Conservation (phyloP, 352 stramenopile genomes). For the Globisporangium rhizosaccharum region DNA sequence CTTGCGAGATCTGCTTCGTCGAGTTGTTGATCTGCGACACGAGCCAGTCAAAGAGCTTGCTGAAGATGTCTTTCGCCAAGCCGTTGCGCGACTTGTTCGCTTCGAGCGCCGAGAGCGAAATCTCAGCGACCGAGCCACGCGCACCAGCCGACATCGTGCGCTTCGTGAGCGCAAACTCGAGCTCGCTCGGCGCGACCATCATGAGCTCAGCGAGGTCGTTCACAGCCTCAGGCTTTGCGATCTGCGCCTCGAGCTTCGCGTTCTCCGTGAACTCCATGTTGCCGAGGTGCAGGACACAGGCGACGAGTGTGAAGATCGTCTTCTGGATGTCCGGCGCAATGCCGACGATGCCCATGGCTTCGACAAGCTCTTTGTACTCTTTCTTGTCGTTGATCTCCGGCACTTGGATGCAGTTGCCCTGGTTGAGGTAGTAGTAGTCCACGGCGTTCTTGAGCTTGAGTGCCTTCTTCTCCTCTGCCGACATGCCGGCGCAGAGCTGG, state of each 20-base stretch:
- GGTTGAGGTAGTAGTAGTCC: conserved; percentile 93
- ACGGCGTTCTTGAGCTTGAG: conserved; percentile 84
- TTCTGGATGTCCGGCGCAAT: conserved; percentile 89
- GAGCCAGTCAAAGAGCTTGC: conserved; percentile 96
- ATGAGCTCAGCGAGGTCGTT: conserved; percentile 76
- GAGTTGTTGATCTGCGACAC: conserved; percentile 92
- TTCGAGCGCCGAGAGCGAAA: conserved; percentile 74
- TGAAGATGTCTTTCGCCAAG: conserved; percentile 94
- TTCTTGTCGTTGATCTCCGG: conserved; percentile 94
- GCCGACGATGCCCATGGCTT: conserved; percentile 90
- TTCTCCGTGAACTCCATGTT: conserved; percentile 93
- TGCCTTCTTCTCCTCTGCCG: conserved; percentile 53
- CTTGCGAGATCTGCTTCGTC: conserved; percentile 62
- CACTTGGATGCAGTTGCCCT: conserved; percentile 90
- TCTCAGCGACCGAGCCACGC: conserved; percentile 81
- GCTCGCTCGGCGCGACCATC: conserved; percentile 75
- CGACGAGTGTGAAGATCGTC: conserved; percentile 94
- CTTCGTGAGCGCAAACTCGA: conserved; percentile 89
- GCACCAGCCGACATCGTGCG: conserved; percentile 83
- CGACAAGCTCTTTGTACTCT: conserved; percentile 90
- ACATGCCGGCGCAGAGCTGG: conserved; percentile 89
- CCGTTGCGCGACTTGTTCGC: conserved; percentile 91
- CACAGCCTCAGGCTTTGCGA: conserved; percentile 59
- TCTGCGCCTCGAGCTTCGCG: conserved; percentile 76
- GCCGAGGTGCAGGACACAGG: conserved; percentile 95